Evolutionary conservation across 306 rosid species (phyloP), one percentile per base, ranked within the genome.

Genomic region (Canavalia ensiformis): DNA sequence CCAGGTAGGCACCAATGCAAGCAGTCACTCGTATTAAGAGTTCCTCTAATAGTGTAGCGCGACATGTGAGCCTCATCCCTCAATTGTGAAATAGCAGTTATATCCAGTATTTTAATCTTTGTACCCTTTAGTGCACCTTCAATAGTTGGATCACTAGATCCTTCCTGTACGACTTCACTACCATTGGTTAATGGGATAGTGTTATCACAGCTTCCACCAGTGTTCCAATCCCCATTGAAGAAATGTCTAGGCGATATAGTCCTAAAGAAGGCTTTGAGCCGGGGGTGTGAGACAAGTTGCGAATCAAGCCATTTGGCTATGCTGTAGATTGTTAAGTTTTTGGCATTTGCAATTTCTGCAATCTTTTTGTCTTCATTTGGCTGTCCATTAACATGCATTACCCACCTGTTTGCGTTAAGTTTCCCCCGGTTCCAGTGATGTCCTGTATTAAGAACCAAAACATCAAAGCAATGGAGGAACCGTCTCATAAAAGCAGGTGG

Each of bases 1-100:
- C 98, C 98, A 2, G 98, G 98, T 45, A 95, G 76, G 84, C 98
- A 95, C 99, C 98, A 93, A 85, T 93, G 98, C 88, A 95, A 92
- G 80, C 98, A 95, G 70, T 95, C 99, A 37, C 91, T 93, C 5
- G 86, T 70, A 58, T 83, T 90, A 3, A 81, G 73, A 52, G 83
- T 86, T 13, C 93, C 93, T 84, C 92, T 83, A 45, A 78, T 3
- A 42, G 85, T 89, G 81, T 95, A 90, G 42, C 88, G 97, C 2
- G 99, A 93, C 70, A 93, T 68, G 68, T 96, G 99, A 83, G 92
- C 98, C 80, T 93, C 99, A n/a, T 96, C 97, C 58, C 98, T 91
- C 83, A 95, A 76, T 79, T 88, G 89, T 2, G 99, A 95, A 75
- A 95, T 70, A 12, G 99, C 93, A 12, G 97, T 92, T 60, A 93